Evolutionary conservation across 495 filamentous ascomycete species (phyloP), one percentile per base, ranked within the genome.

Genomic region (Trichoderma gamsii): DNA sequence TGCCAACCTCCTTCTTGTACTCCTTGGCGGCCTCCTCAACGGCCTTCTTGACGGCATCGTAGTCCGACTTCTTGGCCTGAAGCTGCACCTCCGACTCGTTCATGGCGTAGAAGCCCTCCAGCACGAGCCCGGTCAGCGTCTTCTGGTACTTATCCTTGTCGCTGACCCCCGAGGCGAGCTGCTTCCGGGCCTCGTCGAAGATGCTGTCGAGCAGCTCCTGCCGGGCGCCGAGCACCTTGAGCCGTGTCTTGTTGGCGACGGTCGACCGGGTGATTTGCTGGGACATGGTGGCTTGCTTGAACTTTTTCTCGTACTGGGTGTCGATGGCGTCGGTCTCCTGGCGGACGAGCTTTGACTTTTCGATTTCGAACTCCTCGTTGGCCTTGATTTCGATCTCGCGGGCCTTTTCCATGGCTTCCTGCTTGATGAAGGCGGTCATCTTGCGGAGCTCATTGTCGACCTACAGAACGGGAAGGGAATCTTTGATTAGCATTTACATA

Each of bases 341-440:
- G 76, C 91, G 94, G 69, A 98, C 94, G 49, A 99, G 92, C 84
- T 97, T 97, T 65, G 93, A 93, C 81, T 98, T 98, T 77, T 98
- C 96, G 75, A 97, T 97, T 71, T 90, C 89, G 79, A 97, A 97
- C 78, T 99, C 96, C 78, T 97, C 93, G 80, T 98, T 91, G 78
- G 96, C 96, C 80, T 98, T 98, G 80, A 97, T 87, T 71, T 92
- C 84, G 81, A 99, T 98, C 79, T 99, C 96, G 75, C 88, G 88
- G 72, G 93, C 92, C 82, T 99, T 99, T 77, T 99, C 96, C 46
- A 88, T 82, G 29, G 96, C 96, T 85, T 99, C 96, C 82, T 97
- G 93, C 77, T 90, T 90, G 88, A 99, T 99, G 90, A 99, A 99
- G 77, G 93, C 92, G 61, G 96, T 98, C 96, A 99, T 99, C 85